phyloP scores from a whole-genome alignment of 164 flowering plant genomes.

The Magnolia kwangsiensis region DNA sequence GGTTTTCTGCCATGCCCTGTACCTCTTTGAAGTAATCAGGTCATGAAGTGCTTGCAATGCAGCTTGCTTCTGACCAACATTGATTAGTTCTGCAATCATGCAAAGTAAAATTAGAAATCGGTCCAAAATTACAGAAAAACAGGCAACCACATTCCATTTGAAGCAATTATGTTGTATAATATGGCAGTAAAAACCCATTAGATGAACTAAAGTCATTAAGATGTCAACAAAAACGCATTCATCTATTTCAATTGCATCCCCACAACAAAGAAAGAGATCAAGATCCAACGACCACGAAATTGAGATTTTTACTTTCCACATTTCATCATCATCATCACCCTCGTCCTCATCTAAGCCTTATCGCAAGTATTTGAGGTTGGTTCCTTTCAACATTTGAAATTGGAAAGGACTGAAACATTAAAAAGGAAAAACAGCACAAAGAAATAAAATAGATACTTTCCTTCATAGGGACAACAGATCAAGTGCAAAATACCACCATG shows the following conservation, averaged over 20 bases:
- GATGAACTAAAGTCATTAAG: neutral
- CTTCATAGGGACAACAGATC: too few relatives aligned
- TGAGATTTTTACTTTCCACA: neutral
- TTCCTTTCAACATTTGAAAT: too few relatives aligned
- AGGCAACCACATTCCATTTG: neutral
- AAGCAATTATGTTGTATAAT: neutral
- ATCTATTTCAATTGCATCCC: neutral
- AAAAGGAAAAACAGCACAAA: too few relatives aligned
- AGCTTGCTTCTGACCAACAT: constrained; percentile 94
- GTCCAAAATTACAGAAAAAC: neutral
- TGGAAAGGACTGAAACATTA: too few relatives aligned
- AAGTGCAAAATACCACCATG: too few relatives aligned
- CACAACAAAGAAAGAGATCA: neutral
- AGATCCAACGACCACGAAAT: too few relatives aligned
- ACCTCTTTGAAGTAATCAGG: constrained; percentile 82
- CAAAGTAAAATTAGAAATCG: neutral
- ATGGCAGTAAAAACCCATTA: neutral
- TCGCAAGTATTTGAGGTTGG: too few relatives aligned
- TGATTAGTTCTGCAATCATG: constrained; percentile 67
- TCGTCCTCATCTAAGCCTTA: too few relatives aligned
- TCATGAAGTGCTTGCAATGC: constrained; percentile 87
- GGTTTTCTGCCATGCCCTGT: constrained; percentile 86
- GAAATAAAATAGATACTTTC: too few relatives aligned
- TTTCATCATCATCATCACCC: too few relatives aligned
- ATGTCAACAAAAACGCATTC: neutral